These are phyloP conservation scores for Phalaenopsis aphrodite DNA, from an alignment of 106 monocot genomes.

Conservation along the genomic window DNA sequence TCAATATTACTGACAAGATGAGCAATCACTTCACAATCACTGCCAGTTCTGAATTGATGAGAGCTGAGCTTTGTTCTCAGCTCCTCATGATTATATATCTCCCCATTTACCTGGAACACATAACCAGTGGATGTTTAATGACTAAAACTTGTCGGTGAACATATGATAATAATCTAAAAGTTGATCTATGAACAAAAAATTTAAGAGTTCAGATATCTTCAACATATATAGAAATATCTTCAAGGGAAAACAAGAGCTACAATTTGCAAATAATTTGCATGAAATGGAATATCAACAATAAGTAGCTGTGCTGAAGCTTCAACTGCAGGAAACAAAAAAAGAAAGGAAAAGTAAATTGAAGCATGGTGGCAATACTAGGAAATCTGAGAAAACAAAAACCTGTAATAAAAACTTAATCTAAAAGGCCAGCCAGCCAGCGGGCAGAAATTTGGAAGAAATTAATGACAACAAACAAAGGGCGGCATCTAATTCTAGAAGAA, in stretches of 20 bases:
- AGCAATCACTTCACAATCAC: constrained; percentile 77
- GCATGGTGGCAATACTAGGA: too few species aligned
- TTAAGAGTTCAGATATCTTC: neutral
- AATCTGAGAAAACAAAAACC: too few species aligned
- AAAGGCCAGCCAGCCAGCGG: too few species aligned
- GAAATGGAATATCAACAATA: neutral
- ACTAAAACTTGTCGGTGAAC: neutral
- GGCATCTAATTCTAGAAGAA: too few species aligned
- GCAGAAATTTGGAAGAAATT: too few species aligned
- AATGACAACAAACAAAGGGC: too few species aligned
- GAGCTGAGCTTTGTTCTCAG: constrained; percentile 44
- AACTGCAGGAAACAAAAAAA: too few species aligned
- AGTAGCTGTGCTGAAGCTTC: too few species aligned
- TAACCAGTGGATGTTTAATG: neutral
- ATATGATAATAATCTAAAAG: neutral
- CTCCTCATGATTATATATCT: constrained; percentile 71
- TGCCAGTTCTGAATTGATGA: constrained; percentile 53
- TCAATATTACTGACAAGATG: constrained; percentile 46
- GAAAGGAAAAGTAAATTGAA: too few species aligned
- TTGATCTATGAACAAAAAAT: neutral
- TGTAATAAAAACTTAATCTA: too few species aligned
- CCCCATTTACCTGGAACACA: constrained; percentile 52
- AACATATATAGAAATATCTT: neutral
- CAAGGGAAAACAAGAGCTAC: neutral
- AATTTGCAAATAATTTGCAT: neutral